Percentiles rank a stretch among this genome's conserved stretches.
Evolutionary conservation across 2,329 filamentous ascomycete species (phyloP).

Genomic region (Drechslera avenae): DNA sequence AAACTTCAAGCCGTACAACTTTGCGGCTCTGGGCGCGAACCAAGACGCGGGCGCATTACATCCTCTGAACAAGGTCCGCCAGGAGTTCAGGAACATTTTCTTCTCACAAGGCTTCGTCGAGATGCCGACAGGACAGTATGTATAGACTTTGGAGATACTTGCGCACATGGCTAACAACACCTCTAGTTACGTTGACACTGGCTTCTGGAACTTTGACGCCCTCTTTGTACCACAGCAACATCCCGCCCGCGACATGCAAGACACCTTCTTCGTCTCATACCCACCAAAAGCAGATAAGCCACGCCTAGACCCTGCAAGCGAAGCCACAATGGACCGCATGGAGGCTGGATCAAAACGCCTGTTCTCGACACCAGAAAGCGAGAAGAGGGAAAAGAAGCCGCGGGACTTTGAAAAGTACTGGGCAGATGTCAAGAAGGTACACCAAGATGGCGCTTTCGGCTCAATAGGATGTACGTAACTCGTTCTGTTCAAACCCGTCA

Average conservation of each 20-base stretch:
- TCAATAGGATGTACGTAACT: slow-evolving; percentile 72
- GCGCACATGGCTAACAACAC: slow-evolving; percentile 10
- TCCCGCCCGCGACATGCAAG: slow-evolving; percentile 93
- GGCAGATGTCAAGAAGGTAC: slow-evolving; percentile 83
- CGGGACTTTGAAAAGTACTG: slow-evolving; percentile 84
- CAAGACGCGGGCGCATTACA: slow-evolving; percentile 58
- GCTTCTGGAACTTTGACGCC: slow-evolving; percentile 99
- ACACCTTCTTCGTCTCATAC: slow-evolving; percentile 98
- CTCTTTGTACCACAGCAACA: slow-evolving; percentile 98
- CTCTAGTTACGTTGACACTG: slow-evolving; percentile 81
- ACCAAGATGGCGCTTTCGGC: slow-evolving; percentile 89
- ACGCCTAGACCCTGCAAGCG: slow-evolving; percentile 59
- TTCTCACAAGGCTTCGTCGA: slow-evolving; percentile 99
- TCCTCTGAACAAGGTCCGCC: slow-evolving; percentile 85
- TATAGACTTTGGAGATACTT: not conserved
- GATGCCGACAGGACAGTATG: slow-evolving; percentile 85
- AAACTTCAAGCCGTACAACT: slow-evolving; percentile 84
- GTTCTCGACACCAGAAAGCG: slow-evolving; percentile 59
- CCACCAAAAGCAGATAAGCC: slow-evolving; percentile 74
- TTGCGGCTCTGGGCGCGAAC: slow-evolving; percentile 72
- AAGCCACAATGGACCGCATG: slow-evolving; percentile 56
- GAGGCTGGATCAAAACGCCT: slow-evolving; percentile 58
- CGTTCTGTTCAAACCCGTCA: not conserved
- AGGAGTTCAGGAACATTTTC: slow-evolving; percentile 97
- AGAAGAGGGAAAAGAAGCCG: slow-evolving; percentile 56